Conservation (phyloP, 2,329 filamentous ascomycete species). For the Scortechinia acanthostroma region DNA sequence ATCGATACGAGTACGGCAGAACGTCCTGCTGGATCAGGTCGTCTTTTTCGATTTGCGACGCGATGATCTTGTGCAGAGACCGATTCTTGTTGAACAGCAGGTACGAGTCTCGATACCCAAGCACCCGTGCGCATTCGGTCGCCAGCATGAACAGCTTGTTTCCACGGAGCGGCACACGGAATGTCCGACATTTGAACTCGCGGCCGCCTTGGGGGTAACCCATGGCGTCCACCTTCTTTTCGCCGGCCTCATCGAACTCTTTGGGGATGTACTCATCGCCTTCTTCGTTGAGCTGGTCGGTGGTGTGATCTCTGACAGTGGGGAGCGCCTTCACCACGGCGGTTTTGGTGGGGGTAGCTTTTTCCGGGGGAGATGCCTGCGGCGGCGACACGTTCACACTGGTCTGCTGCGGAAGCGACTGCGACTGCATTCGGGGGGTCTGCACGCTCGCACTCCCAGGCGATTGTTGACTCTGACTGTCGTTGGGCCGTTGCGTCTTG, state of each 20-base stretch:
- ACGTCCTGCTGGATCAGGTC: conserved; percentile 92
- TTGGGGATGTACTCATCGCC: conserved; percentile 92
- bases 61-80: conserved; percentile 95
- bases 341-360: conserved; percentile 69
- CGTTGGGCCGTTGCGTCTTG: neutral
- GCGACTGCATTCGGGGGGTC: neutral
- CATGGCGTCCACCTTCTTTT: conserved; percentile 83
- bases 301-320: conserved; percentile 93
- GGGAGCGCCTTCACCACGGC: conserved; percentile 84
- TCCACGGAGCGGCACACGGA: conserved; percentile 81
- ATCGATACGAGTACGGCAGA: conserved; percentile 91
- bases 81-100: conserved; percentile 97
- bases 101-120: conserved; percentile 96
- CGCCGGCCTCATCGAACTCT: conserved; percentile 85
- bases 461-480: too few relatives aligned
- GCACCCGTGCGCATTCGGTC: conserved; percentile 87
- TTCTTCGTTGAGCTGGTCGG: conserved; percentile 81
- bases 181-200: conserved; percentile 88
- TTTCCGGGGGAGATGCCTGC: conserved; percentile 60
- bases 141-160: conserved; percentile 98
- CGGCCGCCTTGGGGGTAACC: conserved; percentile 76
- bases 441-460: neutral
- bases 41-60: conserved; percentile 90
- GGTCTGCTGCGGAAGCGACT: neutral
- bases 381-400: conserved; percentile 20